Base-by-base conservation (phyloP, 257 asterid species). In the Parsonsia alboflavescens region DNA sequence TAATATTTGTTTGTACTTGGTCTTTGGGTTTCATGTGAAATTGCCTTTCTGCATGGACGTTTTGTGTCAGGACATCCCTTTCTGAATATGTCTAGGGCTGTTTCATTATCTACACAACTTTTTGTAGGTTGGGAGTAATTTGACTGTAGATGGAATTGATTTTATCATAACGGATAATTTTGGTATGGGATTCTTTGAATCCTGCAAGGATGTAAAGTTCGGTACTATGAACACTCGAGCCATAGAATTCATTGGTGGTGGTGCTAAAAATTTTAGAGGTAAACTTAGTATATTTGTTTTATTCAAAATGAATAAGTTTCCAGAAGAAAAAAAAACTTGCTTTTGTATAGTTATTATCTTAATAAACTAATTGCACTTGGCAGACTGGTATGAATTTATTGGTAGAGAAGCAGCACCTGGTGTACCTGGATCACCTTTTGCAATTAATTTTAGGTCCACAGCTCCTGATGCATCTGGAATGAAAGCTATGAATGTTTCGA, bases 141-240 rank as follows among this genome's bases (percentile, higher is more conserved):
- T 66, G 73, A 89, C 96, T 8, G 99, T 92, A 21, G 79, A 88
- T 78, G 98, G 93, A 69, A 92, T 95, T 72, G 96, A 92, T 67
- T 95, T 82, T 84, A 84, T 80, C 79, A 83, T 95, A 70, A 78
- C 90, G 7, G 96, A 95, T 74, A 13, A 82, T 76, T 92, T 95
- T 82, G 99, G 99, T 6, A 84, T 78, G 80, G 97, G 90, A 68
- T 72, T 95, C 86, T 92, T 68, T 74, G 99, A 95, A 73, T 92
- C 99, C 58, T 95, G 99, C 93, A 95, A 95, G 89, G 98, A 95
- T 3, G 98, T 95, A 21, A 95, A 95, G 80, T 95, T 95, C 73
- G 97, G 99, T 73, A 86, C 98, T 69, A 91, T 91, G 98, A 95
- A 95, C 77, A 89, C 96, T 62, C 95, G 96, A 77, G 98, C 96